Evolutionary conservation across 176 grass and related monocot species (phyloP).

Genomic region (Urochloa ruziziensis): DNA sequence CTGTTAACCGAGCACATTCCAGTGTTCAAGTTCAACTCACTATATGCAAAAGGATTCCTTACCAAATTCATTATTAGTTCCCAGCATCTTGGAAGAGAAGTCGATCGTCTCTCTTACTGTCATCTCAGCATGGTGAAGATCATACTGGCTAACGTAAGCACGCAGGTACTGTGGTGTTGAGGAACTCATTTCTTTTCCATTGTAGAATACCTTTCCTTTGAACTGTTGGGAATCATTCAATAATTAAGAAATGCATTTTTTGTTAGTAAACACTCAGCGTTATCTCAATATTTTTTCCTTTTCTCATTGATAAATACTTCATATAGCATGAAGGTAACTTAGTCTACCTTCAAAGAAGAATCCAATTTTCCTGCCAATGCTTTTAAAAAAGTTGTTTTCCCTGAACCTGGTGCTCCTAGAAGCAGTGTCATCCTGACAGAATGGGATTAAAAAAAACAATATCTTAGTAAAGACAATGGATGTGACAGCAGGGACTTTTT

Average conservation of each 20-base stretch:
- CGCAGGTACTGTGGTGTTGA: constrained; percentile 54
- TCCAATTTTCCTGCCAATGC: constrained; percentile 69
- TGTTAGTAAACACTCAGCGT: no score
- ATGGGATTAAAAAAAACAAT: constrained; percentile 8
- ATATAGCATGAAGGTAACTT: constrained; percentile 1
- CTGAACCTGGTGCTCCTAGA: constrained; percentile 86
- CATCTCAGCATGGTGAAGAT: constrained; percentile 97
- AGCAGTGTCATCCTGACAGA: constrained; percentile 91
- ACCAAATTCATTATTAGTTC: constrained; percentile 78
- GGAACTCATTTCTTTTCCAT: constrained; percentile 59
- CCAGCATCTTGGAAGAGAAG: constrained; percentile 71
- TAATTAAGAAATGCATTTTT: constrained; percentile 21
- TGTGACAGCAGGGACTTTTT: neutral
- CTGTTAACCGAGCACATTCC: constrained; percentile 3
- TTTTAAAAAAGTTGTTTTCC: constrained; percentile 87
- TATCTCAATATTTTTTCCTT: neutral
- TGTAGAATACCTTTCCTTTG: constrained; percentile 65
- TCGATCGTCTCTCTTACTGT: constrained; percentile 79
- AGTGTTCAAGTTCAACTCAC: neutral
- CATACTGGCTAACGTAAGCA: constrained; percentile 85
- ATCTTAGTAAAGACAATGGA: neutral
- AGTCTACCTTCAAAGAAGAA: constrained; percentile 62
- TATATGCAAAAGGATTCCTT: constrained; percentile 21
- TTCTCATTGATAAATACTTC: neutral
- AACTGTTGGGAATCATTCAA: constrained; percentile 34